phyloP scores from a whole-genome alignment of 225 moss, liverwort and hornwort species.

The Sphagnum contortum region DNA sequence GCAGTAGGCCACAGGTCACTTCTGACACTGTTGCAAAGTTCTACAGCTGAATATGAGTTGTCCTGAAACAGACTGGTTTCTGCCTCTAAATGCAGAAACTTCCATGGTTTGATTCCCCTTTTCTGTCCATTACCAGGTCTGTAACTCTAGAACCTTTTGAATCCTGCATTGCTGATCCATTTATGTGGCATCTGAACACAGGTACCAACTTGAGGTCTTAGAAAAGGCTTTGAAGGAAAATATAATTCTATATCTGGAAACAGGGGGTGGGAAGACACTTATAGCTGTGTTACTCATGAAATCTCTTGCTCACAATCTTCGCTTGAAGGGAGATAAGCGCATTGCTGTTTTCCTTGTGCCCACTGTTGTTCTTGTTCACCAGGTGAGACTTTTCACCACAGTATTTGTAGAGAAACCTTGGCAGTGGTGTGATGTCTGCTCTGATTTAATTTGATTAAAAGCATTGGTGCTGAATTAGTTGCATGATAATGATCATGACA shows the following conservation, averaged over 20 bases:
- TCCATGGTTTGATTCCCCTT: no score
- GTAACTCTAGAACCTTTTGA: no score
- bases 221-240: slow-evolving; percentile 57
- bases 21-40: no score
- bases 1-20: no score
- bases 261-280: slow-evolving; percentile 88
- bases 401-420: no score
- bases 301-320: slow-evolving; percentile 59
- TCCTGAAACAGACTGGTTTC: no score
- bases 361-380: slow-evolving; percentile 72
- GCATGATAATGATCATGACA: slow-evolving; percentile 12
- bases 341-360: slow-evolving; percentile 87
- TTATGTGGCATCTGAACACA: slow-evolving; percentile 12
- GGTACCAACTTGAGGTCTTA: slow-evolving; percentile 84
- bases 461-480: not conserved
- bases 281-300: slow-evolving; percentile 83
- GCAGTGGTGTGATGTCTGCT: no score
- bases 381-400: slow-evolving; percentile 25
- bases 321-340: slow-evolving; percentile 45
- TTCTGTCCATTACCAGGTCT: no score
- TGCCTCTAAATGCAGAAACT: no score
- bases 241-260: slow-evolving; percentile 77
- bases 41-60: no score
- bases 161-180: not conserved
- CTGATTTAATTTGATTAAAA: no score